A percentile compares a stretch with the other conserved stretches of the same genome.
Conservation (phyloP, 2,329 filamentous ascomycete species). For the Graphilbum fragrans region DNA sequence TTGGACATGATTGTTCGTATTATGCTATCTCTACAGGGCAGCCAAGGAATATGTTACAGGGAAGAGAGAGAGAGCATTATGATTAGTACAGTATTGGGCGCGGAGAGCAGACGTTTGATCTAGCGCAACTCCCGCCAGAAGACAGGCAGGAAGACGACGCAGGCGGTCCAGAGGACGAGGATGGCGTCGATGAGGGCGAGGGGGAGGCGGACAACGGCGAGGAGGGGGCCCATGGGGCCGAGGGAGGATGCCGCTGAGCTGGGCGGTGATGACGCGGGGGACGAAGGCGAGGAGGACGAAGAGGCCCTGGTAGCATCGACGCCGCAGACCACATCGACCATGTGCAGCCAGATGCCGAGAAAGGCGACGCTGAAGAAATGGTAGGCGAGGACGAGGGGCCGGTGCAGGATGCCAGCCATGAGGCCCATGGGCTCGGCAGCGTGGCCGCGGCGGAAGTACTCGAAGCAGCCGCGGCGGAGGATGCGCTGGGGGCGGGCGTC, state of each 20-base stretch:
- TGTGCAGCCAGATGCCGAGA: conserved; percentile 61
- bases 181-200: conserved; percentile 52
- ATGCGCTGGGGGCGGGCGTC: conserved; percentile 64
- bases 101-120: no score
- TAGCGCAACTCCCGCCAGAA: conserved; percentile 28
- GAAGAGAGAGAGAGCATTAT: no score
- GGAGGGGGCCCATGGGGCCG: conserved; percentile 16
- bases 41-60: no score
- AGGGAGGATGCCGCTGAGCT: neutral
- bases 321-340: conserved; percentile 20
- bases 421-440: conserved; percentile 71
- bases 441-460: conserved; percentile 71
- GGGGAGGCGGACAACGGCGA: conserved; percentile 23
- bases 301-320: neutral
- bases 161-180: conserved; percentile 67
- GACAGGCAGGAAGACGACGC: conserved; percentile 70
- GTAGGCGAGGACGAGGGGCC: conserved; percentile 67
- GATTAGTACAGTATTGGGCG: no score
- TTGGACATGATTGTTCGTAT: no score
- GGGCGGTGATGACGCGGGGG: neutral
- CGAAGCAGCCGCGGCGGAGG: conserved; percentile 82
- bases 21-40: no score
- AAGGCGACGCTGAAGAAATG: conserved; percentile 95
- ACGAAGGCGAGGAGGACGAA: neutral
- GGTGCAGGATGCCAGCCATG: conserved; percentile 67